These are phyloP conservation scores for Vigna hirtella DNA, from an alignment of 306 rosid species.

Conservation along the genomic window DNA sequence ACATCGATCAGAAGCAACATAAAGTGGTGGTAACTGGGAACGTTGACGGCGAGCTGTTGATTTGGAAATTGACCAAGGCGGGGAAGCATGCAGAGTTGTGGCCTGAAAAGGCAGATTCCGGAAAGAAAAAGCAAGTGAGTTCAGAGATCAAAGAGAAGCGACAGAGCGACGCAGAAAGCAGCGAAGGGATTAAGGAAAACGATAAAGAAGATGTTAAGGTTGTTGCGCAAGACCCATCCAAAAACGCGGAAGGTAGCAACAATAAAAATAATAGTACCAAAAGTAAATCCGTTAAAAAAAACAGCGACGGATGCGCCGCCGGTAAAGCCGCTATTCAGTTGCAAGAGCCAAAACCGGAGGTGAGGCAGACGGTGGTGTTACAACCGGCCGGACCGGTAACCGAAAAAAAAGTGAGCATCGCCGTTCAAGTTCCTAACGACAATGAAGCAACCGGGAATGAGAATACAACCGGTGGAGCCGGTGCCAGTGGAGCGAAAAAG, in stretches of 20 bases:
- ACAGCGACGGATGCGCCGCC: slow-evolving; percentile 42
- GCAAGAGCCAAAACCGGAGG: slow-evolving; percentile 53
- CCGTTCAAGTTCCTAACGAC: slow-evolving; percentile 49
- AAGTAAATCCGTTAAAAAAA: neutral
- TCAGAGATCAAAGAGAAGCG: slow-evolving; percentile 40
- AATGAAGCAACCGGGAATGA: slow-evolving; percentile 43
- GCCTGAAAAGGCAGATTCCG: slow-evolving; percentile 61
- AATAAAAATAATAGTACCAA: neutral
- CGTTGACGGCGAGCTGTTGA: slow-evolving; percentile 59
- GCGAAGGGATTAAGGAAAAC: slow-evolving; percentile 41
- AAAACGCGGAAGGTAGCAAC: slow-evolving; percentile 28
- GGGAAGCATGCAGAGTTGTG: slow-evolving; percentile 82
- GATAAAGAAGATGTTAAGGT: slow-evolving; percentile 55
- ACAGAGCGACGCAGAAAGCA: slow-evolving; percentile 48
- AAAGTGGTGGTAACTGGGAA: slow-evolving; percentile 68
- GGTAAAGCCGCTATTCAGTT: slow-evolving; percentile 48
- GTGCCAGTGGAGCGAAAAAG: slow-evolving; percentile 54
- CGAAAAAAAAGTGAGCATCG: slow-evolving; percentile 50
- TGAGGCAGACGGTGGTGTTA: slow-evolving; percentile 51
- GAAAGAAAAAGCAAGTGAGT: slow-evolving; percentile 52
- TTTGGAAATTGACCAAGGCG: slow-evolving; percentile 56
- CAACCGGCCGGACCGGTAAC: slow-evolving; percentile 48
- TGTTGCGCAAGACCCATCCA: slow-evolving; percentile 47
- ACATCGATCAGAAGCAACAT: slow-evolving; percentile 74
- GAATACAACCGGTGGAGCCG: slow-evolving; percentile 33